phyloP scores from a whole-genome alignment of 2,329 filamentous ascomycete species.

The Clonostachys rosea region DNA sequence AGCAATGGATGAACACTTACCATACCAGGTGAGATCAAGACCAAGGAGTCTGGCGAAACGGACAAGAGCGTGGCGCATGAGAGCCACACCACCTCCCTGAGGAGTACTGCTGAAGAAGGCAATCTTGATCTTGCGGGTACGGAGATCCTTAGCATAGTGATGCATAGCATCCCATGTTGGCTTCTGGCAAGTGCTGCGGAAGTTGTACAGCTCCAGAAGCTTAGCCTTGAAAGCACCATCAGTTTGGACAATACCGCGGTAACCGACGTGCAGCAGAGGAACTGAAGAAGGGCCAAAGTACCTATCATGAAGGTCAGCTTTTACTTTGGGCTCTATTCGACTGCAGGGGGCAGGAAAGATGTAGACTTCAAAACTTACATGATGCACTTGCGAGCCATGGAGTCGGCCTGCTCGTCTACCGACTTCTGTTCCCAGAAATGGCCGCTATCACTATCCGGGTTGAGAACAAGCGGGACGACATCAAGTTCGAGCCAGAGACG shows the following conservation, averaged over 20 bases:
- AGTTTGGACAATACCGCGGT: conserved; percentile 64
- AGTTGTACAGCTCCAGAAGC: conserved; percentile 50
- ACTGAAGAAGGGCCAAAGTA: conserved; percentile 69
- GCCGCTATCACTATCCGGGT: conserved; percentile 36
- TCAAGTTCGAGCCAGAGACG: conserved; percentile 74
- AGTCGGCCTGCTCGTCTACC: conserved; percentile 80
- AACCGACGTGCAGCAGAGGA: conserved; percentile 64
- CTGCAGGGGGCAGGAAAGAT: neutral
- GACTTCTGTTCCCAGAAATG: conserved; percentile 48
- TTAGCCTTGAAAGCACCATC: conserved; percentile 62
- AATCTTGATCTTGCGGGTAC: conserved; percentile 59
- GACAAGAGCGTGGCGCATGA: conserved; percentile 77
- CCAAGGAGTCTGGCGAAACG: conserved; percentile 64
- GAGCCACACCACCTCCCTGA: conserved; percentile 76
- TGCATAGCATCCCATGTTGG: conserved; percentile 63
- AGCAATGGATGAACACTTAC: conserved; percentile 22
- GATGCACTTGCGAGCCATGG: conserved; percentile 74
- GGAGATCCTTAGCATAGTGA: conserved; percentile 59
- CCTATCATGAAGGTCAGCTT: conserved; percentile 26
- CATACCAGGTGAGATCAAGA: conserved; percentile 71
- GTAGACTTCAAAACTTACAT: conserved; percentile 41
- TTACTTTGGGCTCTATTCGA: neutral
- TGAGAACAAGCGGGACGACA: conserved; percentile 66
- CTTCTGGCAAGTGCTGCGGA: conserved; percentile 53
- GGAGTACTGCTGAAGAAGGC: conserved; percentile 79